Percentiles rank a stretch among this genome's conserved stretches.
These are phyloP conservation scores for Corynespora cassiicola DNA, from an alignment of 2,329 filamentous ascomycete genomes.

Conservation along the genomic window DNA sequence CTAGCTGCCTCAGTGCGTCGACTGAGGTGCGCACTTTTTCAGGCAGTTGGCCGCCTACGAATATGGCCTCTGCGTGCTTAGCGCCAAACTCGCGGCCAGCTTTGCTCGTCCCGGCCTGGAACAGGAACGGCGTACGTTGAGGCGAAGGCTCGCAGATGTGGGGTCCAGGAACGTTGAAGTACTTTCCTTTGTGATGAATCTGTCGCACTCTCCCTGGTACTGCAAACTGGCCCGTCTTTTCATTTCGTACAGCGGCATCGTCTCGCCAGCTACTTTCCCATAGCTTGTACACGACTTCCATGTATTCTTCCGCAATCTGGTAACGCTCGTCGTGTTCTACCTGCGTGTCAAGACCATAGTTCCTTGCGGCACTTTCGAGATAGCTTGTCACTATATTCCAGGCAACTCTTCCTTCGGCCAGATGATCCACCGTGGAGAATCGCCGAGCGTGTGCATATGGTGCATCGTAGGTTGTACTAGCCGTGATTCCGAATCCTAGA, in stretches of 20 bases:
- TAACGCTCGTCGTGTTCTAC: constrained; percentile 71
- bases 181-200: constrained; percentile 70
- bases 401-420: constrained; percentile 61
- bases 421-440: constrained; percentile 69
- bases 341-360: constrained; percentile 61
- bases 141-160: constrained; percentile 70
- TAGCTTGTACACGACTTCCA: constrained; percentile 71
- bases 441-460: constrained; percentile 69
- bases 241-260: constrained; percentile 66
- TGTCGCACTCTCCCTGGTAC: constrained; percentile 62
- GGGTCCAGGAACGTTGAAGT: constrained; percentile 69
- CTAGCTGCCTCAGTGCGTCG: constrained; percentile 64
- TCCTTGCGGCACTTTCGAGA: constrained; percentile 67
- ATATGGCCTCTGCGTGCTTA: constrained; percentile 73
- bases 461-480: constrained; percentile 69
- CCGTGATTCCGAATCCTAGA: constrained; percentile 68
- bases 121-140: constrained; percentile 70
- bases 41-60: constrained; percentile 69
- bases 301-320: constrained; percentile 70
- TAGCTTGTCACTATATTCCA: constrained; percentile 68
- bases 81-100: constrained; percentile 70
- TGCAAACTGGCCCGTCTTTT: constrained; percentile 62
- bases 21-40: constrained; percentile 65
- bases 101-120: constrained; percentile 71
- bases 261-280: constrained; percentile 69